Evolutionary conservation across 305 asterid species (phyloP), one percentile per base, ranked within the genome.

Genomic region (Caryopteris hybrid): DNA sequence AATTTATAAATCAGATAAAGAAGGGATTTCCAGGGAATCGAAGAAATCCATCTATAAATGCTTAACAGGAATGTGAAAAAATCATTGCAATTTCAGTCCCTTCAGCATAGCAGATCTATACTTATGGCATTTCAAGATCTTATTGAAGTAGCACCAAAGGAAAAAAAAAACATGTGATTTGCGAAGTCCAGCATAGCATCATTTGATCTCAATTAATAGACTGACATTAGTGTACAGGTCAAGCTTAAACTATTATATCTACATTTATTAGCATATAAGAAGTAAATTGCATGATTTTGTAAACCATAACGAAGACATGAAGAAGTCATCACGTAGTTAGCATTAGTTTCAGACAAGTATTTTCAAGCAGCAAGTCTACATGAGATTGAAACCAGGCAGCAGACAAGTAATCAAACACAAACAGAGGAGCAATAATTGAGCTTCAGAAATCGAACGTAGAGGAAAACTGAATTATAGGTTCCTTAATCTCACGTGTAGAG

Each of bases 21-120:
- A n/a, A n/a, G n/a, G n/a, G n/a, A n/a, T n/a, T n/a, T n/a, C n/a
- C n/a, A n/a, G 61, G 42, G 56, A 14, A 70, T 38, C 9, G 43
- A 39, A 57, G 14, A 56, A 18, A 52, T 29, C 34, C 73, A 56
- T 41, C 65, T 68, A 1, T 22, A 48, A 62, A 68, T 54, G 66
- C 48, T 18, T 48, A 64, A 76, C 3, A 38, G 48, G 53, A 38
- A 42, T 57, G 36, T 18, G 33, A 68, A 61, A 23, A 64, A 21
- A 23, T 38, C 55, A 48, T 3, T 27, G 48, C 60, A 48, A 36
- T 67, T 60, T 68, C 64, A 46, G 55, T 20, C 72, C 61, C 53
- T 47, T 64, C 23, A 4, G 29, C 62, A 55, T 46, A 20, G 16
- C 8, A 8, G 52, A 42, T 17, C 34, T 50, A 3, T 50, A 21